Conservation (phyloP, 2,329 filamentous ascomycete species). For the Alternaria metachromatica region DNA sequence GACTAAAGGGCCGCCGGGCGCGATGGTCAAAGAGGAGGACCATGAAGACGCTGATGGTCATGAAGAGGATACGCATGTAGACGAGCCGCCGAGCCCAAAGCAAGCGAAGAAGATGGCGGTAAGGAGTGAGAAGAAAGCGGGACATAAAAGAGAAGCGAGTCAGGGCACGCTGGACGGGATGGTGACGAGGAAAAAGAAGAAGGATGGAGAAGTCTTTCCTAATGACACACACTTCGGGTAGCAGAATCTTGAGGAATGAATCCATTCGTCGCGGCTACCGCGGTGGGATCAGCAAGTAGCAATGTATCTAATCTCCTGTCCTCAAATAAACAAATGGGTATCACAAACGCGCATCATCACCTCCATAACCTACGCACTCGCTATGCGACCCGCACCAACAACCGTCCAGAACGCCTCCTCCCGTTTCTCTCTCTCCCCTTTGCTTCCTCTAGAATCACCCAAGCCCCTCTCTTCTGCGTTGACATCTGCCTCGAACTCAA, state of each 20-base stretch:
- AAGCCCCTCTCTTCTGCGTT: conserved; percentile 58
- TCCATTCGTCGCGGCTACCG: background rate
- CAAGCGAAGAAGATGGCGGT: conserved; percentile 52
- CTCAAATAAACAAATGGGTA: conserved; percentile 1
- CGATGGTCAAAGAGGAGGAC: conserved; percentile 36
- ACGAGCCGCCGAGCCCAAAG: conserved; percentile 16
- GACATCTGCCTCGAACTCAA: conserved; percentile 84
- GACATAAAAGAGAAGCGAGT: conserved; percentile 64
- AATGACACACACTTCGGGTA: conserved; percentile 22
- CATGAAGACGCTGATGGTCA: conserved; percentile 25
- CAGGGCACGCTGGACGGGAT: conserved; percentile 52
- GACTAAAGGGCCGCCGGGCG: conserved; percentile 48
- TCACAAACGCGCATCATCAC: conserved; percentile 45
- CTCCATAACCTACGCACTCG: conserved; percentile 20
- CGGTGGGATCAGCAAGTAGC: background rate
- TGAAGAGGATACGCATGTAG: conserved; percentile 15
- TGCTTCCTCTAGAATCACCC: conserved; percentile 53
- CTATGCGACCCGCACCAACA: conserved; percentile 83
- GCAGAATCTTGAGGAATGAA: background rate
- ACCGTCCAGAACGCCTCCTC: conserved; percentile 97
- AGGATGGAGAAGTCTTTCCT: conserved; percentile 23
- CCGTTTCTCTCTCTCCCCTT: conserved; percentile 74
- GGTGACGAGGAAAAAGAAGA: conserved; percentile 42
- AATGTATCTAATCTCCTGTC: background rate
- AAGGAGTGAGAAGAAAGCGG: conserved; percentile 66